Percentiles rank a stretch among this genome's conserved stretches.
These are phyloP conservation scores for Thalassiosira mediterranea DNA, from an alignment of 352 stramenopile species.

Conservation along the genomic window DNA sequence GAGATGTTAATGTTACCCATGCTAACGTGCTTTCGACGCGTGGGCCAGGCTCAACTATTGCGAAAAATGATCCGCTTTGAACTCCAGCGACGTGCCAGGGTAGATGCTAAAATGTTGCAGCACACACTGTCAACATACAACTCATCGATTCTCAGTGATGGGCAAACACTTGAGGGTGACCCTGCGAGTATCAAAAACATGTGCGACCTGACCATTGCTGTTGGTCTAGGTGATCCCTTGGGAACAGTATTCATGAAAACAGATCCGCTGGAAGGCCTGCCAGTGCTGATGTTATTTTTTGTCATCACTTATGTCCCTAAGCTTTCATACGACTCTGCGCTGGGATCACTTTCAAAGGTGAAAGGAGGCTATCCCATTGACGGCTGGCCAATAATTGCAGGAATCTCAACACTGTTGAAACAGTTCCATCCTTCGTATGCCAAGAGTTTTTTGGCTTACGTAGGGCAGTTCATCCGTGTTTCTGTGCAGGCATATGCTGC, in stretches of 20 bases:
- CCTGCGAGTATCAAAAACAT: slow-evolving; percentile 60
- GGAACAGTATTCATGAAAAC: slow-evolving; percentile 94
- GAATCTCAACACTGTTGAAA: slow-evolving; percentile 91
- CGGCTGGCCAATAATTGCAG: slow-evolving; percentile 89
- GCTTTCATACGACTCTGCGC: slow-evolving; percentile 91
- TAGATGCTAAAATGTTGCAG: slow-evolving; percentile 91
- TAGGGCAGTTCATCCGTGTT: slow-evolving; percentile 91
- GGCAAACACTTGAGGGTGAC: slow-evolving; percentile 10
- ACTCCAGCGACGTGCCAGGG: slow-evolving; percentile 88
- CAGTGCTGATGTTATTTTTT: slow-evolving; percentile 91
- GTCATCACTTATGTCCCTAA: slow-evolving; percentile 92
- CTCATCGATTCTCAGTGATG: slow-evolving; percentile 23
- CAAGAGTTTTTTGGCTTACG: slow-evolving; percentile 91
- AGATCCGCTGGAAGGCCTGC: slow-evolving; percentile 90
- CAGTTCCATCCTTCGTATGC: slow-evolving; percentile 94
- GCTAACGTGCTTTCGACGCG: slow-evolving; percentile 90
- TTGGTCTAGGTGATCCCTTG: slow-evolving; percentile 90
- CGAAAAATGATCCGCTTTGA: slow-evolving; percentile 91
- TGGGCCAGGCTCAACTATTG: slow-evolving; percentile 93
- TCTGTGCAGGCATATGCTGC: slow-evolving; percentile 57
- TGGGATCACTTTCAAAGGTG: slow-evolving; percentile 87
- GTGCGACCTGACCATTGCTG: slow-evolving; percentile 91
- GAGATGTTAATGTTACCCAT: slow-evolving; percentile 94
- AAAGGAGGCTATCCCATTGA: slow-evolving; percentile 91
- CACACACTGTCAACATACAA: slow-evolving; percentile 90